phyloP scores from a whole-genome alignment of 2,329 filamentous ascomycete species.

The Hypoxylon sp. region DNA sequence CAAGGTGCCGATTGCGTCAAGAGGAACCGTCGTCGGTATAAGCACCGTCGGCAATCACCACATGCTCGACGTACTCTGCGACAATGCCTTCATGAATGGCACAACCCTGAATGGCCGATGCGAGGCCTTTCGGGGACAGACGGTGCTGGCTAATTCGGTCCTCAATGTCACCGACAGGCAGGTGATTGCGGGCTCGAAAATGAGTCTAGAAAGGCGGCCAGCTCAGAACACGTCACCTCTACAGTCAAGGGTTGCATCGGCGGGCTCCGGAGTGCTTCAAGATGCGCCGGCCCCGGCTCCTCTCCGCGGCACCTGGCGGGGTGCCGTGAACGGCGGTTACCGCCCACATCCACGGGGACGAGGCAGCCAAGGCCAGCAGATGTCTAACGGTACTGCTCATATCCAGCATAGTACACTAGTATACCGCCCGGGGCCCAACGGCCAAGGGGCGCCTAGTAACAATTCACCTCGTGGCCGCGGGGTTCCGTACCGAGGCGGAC shows the following conservation, averaged over 20 bases:
- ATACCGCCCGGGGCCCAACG: conserved; percentile 53
- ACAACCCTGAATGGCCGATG: conserved; percentile 90
- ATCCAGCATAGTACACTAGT: conserved; percentile 62
- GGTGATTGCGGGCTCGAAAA: conserved; percentile 73
- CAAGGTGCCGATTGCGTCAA: conserved; percentile 90
- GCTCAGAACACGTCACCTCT: conserved; percentile 52
- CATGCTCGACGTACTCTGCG: conserved; percentile 91
- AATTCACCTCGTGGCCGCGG: conserved; percentile 43
- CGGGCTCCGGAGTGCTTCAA: conserved; percentile 64
- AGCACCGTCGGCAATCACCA: conserved; percentile 84
- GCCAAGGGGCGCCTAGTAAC: conserved; percentile 40
- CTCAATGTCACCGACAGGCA: conserved; percentile 87
- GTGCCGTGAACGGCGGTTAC: conserved; percentile 58
- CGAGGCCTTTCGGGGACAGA: conserved; percentile 92
- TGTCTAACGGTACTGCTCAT: conserved; percentile 51
- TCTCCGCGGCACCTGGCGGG: conserved; percentile 65
- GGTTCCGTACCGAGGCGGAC: conserved; percentile 29
- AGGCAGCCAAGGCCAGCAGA: conserved; percentile 40
- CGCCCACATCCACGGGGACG: conserved; percentile 51
- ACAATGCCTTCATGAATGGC: conserved; percentile 95
- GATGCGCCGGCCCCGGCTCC: conserved; percentile 64
- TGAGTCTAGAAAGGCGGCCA: conserved; percentile 61
- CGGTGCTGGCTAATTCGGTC: conserved; percentile 85
- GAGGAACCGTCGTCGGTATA: conserved; percentile 93
- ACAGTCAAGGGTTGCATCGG: conserved; percentile 33